Conservation (phyloP, 1,284 basidiomycete genomes). For the Lentinula novae-zelandiae region DNA sequence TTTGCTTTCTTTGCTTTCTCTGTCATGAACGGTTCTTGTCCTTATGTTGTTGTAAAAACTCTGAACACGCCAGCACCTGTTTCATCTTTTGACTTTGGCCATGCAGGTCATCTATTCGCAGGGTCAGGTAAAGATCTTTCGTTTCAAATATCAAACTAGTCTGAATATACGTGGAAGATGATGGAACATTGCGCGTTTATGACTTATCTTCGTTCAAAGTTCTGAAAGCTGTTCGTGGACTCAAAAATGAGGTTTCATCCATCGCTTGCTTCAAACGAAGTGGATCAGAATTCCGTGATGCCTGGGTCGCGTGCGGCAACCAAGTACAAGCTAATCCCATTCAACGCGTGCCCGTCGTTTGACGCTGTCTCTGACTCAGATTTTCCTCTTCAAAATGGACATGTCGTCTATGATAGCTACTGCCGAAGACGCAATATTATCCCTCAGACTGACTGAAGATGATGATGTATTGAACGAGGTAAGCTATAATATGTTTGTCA, state of each 20-base stretch:
- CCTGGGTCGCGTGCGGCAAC: constrained; percentile 62
- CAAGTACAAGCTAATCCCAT: constrained; percentile 35
- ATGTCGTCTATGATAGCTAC: constrained; percentile 44
- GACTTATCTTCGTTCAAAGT: constrained; percentile 56
- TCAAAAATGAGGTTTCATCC: constrained; percentile 59
- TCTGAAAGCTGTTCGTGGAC: constrained; percentile 55
- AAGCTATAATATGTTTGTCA: constrained; percentile 17
- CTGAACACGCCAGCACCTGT: constrained; percentile 42
- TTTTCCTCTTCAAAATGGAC: constrained; percentile 38
- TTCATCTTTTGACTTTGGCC: constrained; percentile 42
- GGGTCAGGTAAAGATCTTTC: constrained; percentile 42
- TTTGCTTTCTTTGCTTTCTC: background rate
- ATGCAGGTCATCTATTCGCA: constrained; percentile 42
- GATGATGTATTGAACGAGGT: constrained; percentile 72
- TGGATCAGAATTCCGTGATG: constrained; percentile 35
- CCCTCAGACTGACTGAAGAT: constrained; percentile 43
- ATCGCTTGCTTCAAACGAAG: constrained; percentile 41
- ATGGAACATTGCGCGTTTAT: constrained; percentile 70
- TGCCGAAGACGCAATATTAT: constrained; percentile 41
- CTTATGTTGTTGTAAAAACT: constrained; percentile 14
- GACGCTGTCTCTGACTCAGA: constrained; percentile 25
- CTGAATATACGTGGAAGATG: constrained; percentile 38
- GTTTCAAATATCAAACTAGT: background rate
- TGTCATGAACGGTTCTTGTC: background rate
- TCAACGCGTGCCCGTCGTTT: background rate